Evolutionary conservation across 106 monocot species (phyloP).

Genomic region (Hemerocallis citrina): DNA sequence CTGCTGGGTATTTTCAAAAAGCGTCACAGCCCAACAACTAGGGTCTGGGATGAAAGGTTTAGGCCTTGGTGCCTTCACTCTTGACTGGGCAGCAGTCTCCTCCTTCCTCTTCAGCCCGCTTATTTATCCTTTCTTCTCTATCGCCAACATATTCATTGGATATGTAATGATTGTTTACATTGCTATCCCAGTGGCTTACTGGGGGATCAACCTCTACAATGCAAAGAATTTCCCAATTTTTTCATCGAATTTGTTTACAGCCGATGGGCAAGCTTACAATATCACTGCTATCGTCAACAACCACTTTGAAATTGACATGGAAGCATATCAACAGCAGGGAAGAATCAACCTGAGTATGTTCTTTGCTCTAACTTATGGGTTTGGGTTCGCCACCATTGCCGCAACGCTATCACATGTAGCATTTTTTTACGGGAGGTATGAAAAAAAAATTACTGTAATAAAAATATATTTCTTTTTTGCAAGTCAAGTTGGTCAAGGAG

Average conservation of each 20-base stretch:
- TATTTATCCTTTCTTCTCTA: slow-evolving; percentile 82
- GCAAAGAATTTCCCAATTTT: slow-evolving; percentile 86
- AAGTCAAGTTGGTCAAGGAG: no score
- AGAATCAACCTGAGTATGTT: slow-evolving; percentile 68
- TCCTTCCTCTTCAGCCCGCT: slow-evolving; percentile 92
- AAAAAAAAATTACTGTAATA: no score
- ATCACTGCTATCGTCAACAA: slow-evolving; percentile 65
- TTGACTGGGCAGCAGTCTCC: slow-evolving; percentile 75
- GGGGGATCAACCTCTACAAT: slow-evolving; percentile 61
- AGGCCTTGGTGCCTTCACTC: slow-evolving; percentile 69
- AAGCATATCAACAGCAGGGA: slow-evolving; percentile 53
- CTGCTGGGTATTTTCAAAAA: slow-evolving; percentile 78
- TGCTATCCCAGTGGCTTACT: slow-evolving; percentile 53
- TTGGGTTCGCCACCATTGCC: slow-evolving; percentile 84
- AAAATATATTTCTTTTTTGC: no score
- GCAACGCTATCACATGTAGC: slow-evolving; percentile 74
- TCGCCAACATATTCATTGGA: slow-evolving; percentile 67
- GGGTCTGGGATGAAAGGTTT: slow-evolving; percentile 85
- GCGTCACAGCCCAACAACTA: slow-evolving; percentile 86
- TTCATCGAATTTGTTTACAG: slow-evolving; percentile 63
- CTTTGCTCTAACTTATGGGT: slow-evolving; percentile 73
- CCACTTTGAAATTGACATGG: slow-evolving; percentile 70
- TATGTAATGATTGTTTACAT: slow-evolving; percentile 50
- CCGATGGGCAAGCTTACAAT: slow-evolving; percentile 38
- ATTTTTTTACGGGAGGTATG: slow-evolving; percentile 86